Evolutionary conservation across 2,329 filamentous ascomycete genomes (phyloP).

Genomic region (Neofusicoccum parvum): DNA sequence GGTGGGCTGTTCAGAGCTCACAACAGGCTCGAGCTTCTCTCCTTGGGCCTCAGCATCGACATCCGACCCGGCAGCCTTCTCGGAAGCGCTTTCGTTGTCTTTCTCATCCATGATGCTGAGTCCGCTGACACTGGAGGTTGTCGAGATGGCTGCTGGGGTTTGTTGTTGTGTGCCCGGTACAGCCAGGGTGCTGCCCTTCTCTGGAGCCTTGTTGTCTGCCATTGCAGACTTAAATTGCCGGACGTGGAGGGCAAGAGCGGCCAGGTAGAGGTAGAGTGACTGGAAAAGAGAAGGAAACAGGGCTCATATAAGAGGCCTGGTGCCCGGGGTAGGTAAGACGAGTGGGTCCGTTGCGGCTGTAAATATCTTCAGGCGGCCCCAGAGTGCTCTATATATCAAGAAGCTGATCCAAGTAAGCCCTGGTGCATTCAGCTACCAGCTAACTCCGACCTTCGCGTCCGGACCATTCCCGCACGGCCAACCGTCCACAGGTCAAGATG

Average conservation of each 20-base stretch:
- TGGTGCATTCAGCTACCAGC: not conserved
- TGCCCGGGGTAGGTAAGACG: not conserved
- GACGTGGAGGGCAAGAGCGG: too few relatives aligned
- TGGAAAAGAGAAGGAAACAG: not conserved
- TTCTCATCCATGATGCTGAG: slow-evolving; percentile 16
- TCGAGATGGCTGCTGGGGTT: not conserved
- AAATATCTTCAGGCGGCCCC: not conserved
- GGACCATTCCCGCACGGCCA: not conserved
- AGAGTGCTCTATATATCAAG: not conserved
- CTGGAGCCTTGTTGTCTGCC: slow-evolving; percentile 5
- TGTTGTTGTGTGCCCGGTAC: slow-evolving; percentile 1
- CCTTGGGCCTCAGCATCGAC: slow-evolving; percentile 8
- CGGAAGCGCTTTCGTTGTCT: not conserved
- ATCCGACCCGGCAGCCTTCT: slow-evolving; percentile 5
- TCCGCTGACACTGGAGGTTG: not conserved
- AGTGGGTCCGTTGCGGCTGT: not conserved
- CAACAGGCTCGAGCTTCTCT: slow-evolving; percentile 18
- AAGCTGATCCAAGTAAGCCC: not conserved
- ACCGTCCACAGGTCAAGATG: not conserved
- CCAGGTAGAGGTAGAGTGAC: not conserved
- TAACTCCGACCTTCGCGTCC: not conserved
- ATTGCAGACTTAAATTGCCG: not conserved
- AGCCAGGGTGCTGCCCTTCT: slow-evolving; percentile 1
- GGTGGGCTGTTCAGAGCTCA: slow-evolving; percentile 25
- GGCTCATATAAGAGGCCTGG: not conserved